Evolutionary conservation across 1,284 basidiomycete genomes (phyloP), one percentile per base, ranked within the genome.

Genomic region (Boletus smithii): DNA sequence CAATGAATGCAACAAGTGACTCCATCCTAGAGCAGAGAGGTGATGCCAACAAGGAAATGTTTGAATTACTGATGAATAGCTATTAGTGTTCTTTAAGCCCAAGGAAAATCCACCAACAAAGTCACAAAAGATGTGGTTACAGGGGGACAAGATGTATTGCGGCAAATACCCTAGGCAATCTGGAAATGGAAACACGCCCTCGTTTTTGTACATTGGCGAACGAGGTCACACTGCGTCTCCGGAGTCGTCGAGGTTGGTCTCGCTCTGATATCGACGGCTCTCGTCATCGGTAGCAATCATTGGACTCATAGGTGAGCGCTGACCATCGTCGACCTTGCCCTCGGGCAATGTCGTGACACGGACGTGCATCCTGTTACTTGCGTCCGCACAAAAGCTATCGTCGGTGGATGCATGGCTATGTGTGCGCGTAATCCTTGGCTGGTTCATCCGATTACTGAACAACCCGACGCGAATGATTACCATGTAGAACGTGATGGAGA

Each of bases 401-500:
- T 7, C 10, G 17, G 27, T 17, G 18, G 27, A 31, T 14, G 24
- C 9, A 13, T 24, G n/a, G 16, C 22, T 4, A n/a, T 23, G 22
- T 23, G 20, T n/a, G 11, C 5, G 5, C 9, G n/a, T 8, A 10
- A 2, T 23, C 35, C n/a, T 29, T 16, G 14, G 7, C 20, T 36
- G 34, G 34, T 4, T 37, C 6, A n/a, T n/a, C 27, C 35, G 26
- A 17, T 31, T 38, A 13, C n/a, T 35, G 6, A 32, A 20, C 22
- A 24, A 17, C 11, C 43, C 35, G n/a, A 44, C 35, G 17, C 43
- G 43, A 14, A 44, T 22, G 5, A 44, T 38, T 5, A 44, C 34
- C 35, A 44, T 37, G 32, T 42, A 42, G 34, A 42, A 42, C 13
- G 41, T 26, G 23, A 42, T 42, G 32, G 41, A 34, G 17, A 42